Evolutionary conservation across 2,329 filamentous ascomycete genomes (phyloP).

Genomic region (Cercospora berteroae): DNA sequence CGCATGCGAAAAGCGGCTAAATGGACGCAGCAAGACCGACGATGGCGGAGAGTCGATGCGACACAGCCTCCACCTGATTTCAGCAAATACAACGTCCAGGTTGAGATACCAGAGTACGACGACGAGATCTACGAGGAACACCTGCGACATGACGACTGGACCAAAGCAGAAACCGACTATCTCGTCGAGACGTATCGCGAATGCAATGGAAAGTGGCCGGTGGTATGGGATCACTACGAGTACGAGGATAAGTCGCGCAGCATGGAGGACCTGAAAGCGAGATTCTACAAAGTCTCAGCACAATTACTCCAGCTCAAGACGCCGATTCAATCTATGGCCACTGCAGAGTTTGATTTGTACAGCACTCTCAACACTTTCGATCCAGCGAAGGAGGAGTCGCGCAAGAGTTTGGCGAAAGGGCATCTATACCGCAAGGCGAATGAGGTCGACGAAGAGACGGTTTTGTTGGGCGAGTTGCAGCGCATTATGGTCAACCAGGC

Average conservation of each 20-base stretch:
- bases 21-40: constrained; percentile 17
- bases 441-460: constrained; percentile 89
- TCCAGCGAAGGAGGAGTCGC: constrained; percentile 69
- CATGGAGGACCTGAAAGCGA: constrained; percentile 86
- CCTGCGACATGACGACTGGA: constrained; percentile 67
- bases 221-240: constrained; percentile 85
- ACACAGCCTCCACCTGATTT: constrained; percentile 48
- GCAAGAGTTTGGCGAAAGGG: constrained; percentile 81
- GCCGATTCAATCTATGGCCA: constrained; percentile 81
- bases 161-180: constrained; percentile 91
- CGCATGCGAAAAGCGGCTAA: constrained; percentile 21
- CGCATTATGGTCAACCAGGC: constrained; percentile 86
- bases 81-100: constrained; percentile 82
- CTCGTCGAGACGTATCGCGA: constrained; percentile 71
- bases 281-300: constrained; percentile 84
- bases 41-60: constrained; percentile 17
- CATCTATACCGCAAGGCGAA: constrained; percentile 77
- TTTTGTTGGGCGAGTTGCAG: constrained; percentile 83
- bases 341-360: constrained; percentile 76
- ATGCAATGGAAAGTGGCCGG: constrained; percentile 83
- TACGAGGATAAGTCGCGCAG: constrained; percentile 50
- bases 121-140: constrained; percentile 81
- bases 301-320: constrained; percentile 78
- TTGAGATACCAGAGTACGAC: constrained; percentile 76
- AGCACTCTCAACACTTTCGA: constrained; percentile 87